Base-by-base conservation (phyloP, 2,329 filamentous ascomycete genomes). In the Botrytis deweyae region DNA sequence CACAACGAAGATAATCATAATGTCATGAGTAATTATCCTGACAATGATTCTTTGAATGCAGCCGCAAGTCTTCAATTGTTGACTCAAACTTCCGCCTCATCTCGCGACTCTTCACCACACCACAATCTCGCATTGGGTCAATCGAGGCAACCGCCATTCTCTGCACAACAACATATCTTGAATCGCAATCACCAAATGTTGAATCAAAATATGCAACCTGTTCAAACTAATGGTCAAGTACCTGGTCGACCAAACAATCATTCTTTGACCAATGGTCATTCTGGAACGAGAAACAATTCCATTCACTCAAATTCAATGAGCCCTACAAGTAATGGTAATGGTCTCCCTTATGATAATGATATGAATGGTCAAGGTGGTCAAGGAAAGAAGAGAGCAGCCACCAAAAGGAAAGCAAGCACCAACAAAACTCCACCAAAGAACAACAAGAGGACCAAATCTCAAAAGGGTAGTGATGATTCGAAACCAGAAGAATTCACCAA, bases 41-140 rank as follows among this genome's bases (percentile, higher is more conserved):
- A 97, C 80, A 90, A 90, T 71, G 97, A 95, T 79, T 38, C 38
- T 18, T 46, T 42, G 16, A 95, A 97, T 84, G 96, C 95, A 62
- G 96, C 95, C 70, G 98, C 98, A 81, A 95, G 96, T 44, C 87
- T 99, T 0, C 97, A 94, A 79, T 92, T 98, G 88, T 87, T 99
- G 74, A 95, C 96, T 1, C 59, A 62, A 9, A 38, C 59, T 29
- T 68, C 65, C 1, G 90, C 90, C 40, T 87, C 91, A 76, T 83
- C 86, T 52, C 87, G 86, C 81, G 83, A 90, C 85, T 86, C 87
- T 82, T 74, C 87, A 81, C 75, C 89, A 85, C 76, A 38, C 70
- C 79, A n/a, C 78, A 77, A 49, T 80, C 81, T 73, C 63, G 77
- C 46, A 33, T 49, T 38, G 29, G 65, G 49, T 5, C 65, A 58